Conservation (phyloP, 1,139 yeast genomes). For the Zygosaccharomyces pseudobailii region DNA sequence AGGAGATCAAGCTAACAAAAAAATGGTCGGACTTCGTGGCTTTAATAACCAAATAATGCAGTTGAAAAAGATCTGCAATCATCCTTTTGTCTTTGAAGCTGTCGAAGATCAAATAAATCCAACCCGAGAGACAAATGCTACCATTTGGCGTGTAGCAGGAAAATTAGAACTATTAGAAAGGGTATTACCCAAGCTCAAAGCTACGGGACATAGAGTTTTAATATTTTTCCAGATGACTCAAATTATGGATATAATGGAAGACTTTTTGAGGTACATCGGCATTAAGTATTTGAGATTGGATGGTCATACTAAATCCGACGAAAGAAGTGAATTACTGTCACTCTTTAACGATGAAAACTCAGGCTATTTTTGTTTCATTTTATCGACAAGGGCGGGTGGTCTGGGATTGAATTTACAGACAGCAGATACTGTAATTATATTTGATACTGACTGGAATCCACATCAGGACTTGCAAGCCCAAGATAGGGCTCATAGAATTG, state of each 20-base stretch:
- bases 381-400: constrained; percentile 89
- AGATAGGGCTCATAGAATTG: constrained; percentile 88
- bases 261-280: constrained; percentile 58
- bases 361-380: constrained; percentile 69
- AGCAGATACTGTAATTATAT: constrained; percentile 83
- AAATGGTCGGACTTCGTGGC: constrained; percentile 64
- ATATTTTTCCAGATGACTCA: constrained; percentile 87
- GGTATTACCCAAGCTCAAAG: constrained; percentile 68
- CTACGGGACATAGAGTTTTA: constrained; percentile 72
- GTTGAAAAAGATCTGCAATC: constrained; percentile 91
- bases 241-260: constrained; percentile 87
- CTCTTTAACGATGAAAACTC: constrained; percentile 68
- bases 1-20: constrained; percentile 45
- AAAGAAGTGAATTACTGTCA: constrained; percentile 65
- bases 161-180: constrained; percentile 74
- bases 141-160: constrained; percentile 67
- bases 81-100: constrained; percentile 94
- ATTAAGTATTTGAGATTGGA: constrained; percentile 73
- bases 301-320: constrained; percentile 81
- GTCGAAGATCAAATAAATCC: constrained; percentile 88
- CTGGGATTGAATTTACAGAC: constrained; percentile 80
- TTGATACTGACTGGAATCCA: constrained; percentile 90
- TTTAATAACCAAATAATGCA: constrained; percentile 94
- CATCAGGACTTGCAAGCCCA: constrained; percentile 91
- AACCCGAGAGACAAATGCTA: constrained; percentile 57